phyloP scores from a whole-genome alignment of 1,139 yeast genomes.

The Pichia kudriavzevii region DNA sequence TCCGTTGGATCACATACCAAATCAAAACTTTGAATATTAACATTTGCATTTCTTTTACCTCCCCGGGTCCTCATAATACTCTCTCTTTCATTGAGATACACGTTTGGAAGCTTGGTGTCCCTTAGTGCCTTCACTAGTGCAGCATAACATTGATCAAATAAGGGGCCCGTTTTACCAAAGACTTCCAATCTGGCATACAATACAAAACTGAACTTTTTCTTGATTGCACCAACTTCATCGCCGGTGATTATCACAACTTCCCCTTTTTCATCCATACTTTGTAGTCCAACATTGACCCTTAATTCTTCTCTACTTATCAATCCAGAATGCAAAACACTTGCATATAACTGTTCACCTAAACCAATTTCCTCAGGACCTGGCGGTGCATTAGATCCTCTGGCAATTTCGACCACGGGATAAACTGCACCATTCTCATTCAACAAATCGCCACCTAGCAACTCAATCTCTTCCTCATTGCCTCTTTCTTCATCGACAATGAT shows the following conservation, averaged over 20 bases:
- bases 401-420: constrained; percentile 75
- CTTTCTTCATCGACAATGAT: constrained; percentile 18
- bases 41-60: constrained; percentile 17
- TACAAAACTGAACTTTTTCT: constrained; percentile 51
- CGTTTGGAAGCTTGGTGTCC: constrained; percentile 55
- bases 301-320: constrained; percentile 42
- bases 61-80: constrained; percentile 36
- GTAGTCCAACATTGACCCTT: constrained; percentile 45
- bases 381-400: constrained; percentile 62
- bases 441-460: constrained; percentile 8
- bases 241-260: constrained; percentile 32
- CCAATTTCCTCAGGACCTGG: constrained; percentile 91
- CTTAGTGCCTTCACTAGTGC: constrained; percentile 59
- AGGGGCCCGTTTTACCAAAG: constrained; percentile 74
- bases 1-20: constrained; percentile 37
- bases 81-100: constrained; percentile 53
- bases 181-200: constrained; percentile 71
- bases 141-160: constrained; percentile 71
- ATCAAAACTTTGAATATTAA: constrained; percentile 22
- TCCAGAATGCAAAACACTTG: constrained; percentile 48
- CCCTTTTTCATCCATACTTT: constrained; percentile 30
- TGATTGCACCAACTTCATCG: constrained; percentile 32
- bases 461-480: constrained; percentile 5
- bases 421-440: constrained; percentile 30
- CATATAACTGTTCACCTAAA: constrained; percentile 61